Percentiles rank a stretch among this genome's conserved stretches.
Evolutionary conservation across 352 stramenopile species (phyloP).

Genomic region (Pythium aristosporum): DNA sequence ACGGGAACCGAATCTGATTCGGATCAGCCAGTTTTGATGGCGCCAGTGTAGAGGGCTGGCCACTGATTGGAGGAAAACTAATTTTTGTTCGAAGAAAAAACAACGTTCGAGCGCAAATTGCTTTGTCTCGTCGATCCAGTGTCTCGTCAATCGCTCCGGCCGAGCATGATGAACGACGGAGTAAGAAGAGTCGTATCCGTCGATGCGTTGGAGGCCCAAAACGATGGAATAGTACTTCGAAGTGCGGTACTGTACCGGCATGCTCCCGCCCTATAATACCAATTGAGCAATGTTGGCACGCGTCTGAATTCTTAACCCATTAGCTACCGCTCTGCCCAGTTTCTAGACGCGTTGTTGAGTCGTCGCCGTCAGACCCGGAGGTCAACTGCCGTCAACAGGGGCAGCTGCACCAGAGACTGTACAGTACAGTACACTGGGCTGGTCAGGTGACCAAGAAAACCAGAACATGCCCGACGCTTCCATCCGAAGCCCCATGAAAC

Average conservation of each 20-base stretch:
- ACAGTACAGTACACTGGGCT: neutral
- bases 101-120: neutral
- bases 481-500: no score
- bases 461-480: neutral
- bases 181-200: neutral
- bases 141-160: neutral
- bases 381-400: slow-evolving; percentile 21
- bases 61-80: no score
- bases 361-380: slow-evolving; percentile 12
- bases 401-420: slow-evolving; percentile 16
- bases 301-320: slow-evolving; percentile 11
- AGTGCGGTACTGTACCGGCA: neutral
- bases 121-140: neutral
- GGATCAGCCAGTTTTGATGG: neutral
- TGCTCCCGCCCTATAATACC: neutral
- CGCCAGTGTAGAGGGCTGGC: no score
- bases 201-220: neutral
- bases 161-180: neutral
- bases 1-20: neutral
- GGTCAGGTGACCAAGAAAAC: slow-evolving; percentile 24
- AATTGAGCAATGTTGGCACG: neutral
- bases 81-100: neutral
- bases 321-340: slow-evolving; percentile 4
- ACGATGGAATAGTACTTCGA: neutral
- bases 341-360: slow-evolving; percentile 15